Conservation (phyloP, 305 asterid genomes). For the Fraxinus velutina region DNA sequence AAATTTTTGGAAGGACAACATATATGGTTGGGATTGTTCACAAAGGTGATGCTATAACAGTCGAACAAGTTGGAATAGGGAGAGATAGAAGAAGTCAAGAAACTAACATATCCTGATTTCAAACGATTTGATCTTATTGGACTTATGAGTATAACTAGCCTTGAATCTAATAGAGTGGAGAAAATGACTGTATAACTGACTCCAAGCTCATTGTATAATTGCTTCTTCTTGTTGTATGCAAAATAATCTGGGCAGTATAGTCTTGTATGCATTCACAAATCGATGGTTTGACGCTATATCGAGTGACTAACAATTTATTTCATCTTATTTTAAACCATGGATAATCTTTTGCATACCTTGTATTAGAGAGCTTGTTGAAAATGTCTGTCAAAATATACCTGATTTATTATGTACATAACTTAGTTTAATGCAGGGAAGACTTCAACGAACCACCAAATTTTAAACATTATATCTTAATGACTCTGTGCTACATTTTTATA, state of each 20-base stretch:
- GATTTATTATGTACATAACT: background rate
- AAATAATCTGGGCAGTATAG: background rate
- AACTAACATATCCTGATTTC: background rate
- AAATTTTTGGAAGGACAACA: background rate
- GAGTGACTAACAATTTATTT: background rate
- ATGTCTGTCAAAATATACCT: background rate
- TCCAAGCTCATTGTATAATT: background rate
- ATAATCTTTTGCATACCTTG: background rate
- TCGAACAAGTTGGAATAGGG: background rate
- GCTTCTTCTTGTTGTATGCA: background rate
- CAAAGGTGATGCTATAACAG: background rate
- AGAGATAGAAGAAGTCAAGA: background rate
- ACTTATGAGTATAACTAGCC: background rate
- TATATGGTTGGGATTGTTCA: background rate
- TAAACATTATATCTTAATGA: background rate
- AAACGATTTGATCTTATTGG: background rate
- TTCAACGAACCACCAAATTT: background rate
- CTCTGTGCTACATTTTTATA: no score
- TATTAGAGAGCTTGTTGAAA: background rate
- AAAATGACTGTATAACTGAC: background rate
- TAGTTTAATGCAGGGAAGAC: background rate
- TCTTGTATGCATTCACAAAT: background rate
- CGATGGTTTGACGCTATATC: background rate
- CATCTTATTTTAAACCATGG: background rate
- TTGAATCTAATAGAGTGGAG: background rate